phyloP scores from a whole-genome alignment of 1,139 yeast species.

The Sugiyamaella pinicola region DNA sequence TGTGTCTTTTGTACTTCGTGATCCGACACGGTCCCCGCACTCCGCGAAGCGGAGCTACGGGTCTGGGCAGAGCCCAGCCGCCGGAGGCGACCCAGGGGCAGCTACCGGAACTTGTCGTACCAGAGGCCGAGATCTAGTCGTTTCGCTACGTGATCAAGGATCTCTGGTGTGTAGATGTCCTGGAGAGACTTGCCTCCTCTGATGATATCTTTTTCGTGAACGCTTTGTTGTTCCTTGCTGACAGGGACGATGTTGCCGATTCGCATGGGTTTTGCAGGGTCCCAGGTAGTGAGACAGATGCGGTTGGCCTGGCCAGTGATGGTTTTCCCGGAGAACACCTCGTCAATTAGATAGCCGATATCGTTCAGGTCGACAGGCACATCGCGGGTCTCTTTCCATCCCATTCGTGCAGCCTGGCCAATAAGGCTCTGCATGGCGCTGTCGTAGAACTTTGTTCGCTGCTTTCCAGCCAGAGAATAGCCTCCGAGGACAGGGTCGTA shows the following conservation, averaged over 20 bases:
- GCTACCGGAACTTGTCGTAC: slow-evolving; percentile 42
- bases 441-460: slow-evolving; percentile 81
- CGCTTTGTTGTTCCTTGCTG: slow-evolving; percentile 83
- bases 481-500: slow-evolving; percentile 52
- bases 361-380: slow-evolving; percentile 74
- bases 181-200: slow-evolving; percentile 61
- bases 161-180: slow-evolving; percentile 66
- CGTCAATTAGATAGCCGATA: slow-evolving; percentile 84
- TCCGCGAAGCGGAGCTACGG: slow-evolving; percentile 13
- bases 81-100: slow-evolving; percentile 7
- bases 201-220: slow-evolving; percentile 74
- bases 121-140: slow-evolving; percentile 75
- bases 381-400: slow-evolving; percentile 50
- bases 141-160: slow-evolving; percentile 57
- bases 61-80: slow-evolving; percentile 14
- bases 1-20: too few species aligned
- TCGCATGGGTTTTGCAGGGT: slow-evolving; percentile 54
- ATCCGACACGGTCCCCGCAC: not conserved
- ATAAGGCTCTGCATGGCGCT: slow-evolving; percentile 79
- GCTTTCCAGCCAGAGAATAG: slow-evolving; percentile 75
- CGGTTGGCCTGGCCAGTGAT: slow-evolving; percentile 83
- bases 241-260: slow-evolving; percentile 79
- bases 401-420: slow-evolving; percentile 81
- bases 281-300: slow-evolving; percentile 82
- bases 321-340: slow-evolving; percentile 87